Conservation (phyloP, 352 stramenopile genomes). For the Blastocystis sp. region DNA sequence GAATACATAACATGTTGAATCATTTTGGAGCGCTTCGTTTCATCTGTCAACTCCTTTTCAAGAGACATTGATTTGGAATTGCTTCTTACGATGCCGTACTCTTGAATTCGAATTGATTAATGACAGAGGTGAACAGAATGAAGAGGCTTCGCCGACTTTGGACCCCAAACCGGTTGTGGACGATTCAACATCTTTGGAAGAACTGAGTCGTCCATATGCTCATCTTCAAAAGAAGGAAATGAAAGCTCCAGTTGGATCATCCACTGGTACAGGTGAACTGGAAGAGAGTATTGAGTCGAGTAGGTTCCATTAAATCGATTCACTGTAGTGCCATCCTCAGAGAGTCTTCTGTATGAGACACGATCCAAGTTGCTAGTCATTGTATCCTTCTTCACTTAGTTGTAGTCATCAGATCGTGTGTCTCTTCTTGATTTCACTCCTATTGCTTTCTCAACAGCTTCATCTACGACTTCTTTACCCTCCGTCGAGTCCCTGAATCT, state of each 20-base stretch:
- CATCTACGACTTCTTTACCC: constrained; percentile 11
- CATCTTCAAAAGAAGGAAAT: neutral
- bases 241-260: neutral
- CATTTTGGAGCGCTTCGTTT: neutral
- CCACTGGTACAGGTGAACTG: neutral
- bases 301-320: neutral
- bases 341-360: constrained; percentile 20
- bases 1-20: neutral
- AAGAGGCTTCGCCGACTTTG: neutral
- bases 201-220: neutral
- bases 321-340: constrained; percentile 18
- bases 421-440: neutral
- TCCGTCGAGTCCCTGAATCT: neutral
- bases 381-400: neutral
- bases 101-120: neutral
- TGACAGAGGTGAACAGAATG: neutral
- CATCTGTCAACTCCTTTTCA: neutral
- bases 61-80: neutral
- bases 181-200: neutral
- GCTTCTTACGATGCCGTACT: neutral
- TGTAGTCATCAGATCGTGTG: constrained; percentile 11
- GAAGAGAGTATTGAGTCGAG: constrained; percentile 7
- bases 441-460: neutral
- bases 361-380: constrained; percentile 9
- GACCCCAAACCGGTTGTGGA: neutral